Evolutionary conservation across 2,329 filamentous ascomycete species (phyloP).

Genomic region (Biscogniauxia mediterranea): DNA sequence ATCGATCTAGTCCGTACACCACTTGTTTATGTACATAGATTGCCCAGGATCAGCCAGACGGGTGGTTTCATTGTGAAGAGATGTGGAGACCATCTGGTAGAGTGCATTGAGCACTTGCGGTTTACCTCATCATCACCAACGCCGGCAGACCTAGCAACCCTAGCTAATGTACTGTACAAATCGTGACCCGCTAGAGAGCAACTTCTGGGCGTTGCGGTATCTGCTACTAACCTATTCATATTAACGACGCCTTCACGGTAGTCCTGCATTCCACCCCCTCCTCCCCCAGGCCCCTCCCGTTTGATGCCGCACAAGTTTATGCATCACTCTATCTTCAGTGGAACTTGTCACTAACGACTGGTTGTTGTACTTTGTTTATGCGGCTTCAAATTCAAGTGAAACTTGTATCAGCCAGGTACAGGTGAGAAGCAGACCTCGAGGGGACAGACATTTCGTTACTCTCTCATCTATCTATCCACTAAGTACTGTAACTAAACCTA

Average conservation of each 20-base stretch:
- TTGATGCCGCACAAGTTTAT: not conserved
- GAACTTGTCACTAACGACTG: not conserved
- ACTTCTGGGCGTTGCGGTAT: not conserved
- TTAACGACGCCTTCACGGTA: not conserved
- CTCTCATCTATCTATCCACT: not conserved
- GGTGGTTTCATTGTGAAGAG: slow-evolving; percentile 11
- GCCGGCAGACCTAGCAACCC: not conserved
- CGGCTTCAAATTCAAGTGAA: slow-evolving; percentile 12
- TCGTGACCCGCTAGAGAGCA: not conserved
- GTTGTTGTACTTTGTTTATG: slow-evolving; percentile 5
- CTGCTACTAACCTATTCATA: not conserved
- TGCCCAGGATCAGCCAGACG: slow-evolving; percentile 16
- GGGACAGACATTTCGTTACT: not conserved
- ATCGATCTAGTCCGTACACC: slow-evolving; percentile 4
- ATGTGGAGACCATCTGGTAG: not conserved
- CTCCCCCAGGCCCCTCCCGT: slow-evolving; percentile 6
- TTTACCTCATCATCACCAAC: not conserved
- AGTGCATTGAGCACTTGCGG: not conserved
- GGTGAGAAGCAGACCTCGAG: not conserved
- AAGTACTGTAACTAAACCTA: too few species aligned
- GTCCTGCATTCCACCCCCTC: slow-evolving; percentile 1
- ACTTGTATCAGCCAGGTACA: slow-evolving; percentile 5
- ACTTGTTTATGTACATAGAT: not conserved
- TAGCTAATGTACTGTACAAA: not conserved
- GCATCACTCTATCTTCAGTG: not conserved